Conservation (phyloP, 2,329 filamentous ascomycete genomes). For the Claviceps quebecensis region DNA sequence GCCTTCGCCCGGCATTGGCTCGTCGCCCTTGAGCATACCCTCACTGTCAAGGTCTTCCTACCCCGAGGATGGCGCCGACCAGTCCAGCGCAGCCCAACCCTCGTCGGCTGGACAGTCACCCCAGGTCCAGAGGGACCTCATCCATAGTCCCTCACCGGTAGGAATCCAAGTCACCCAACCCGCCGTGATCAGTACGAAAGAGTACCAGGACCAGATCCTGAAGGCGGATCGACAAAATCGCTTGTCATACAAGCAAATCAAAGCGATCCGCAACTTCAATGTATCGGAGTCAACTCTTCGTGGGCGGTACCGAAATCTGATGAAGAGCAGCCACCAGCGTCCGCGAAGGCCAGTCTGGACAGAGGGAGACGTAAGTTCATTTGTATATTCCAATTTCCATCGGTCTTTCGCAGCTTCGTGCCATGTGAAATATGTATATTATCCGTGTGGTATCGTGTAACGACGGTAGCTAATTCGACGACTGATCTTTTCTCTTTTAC, state of each 20-base stretch:
- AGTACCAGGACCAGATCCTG: slow-evolving; percentile 29
- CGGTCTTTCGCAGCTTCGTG: too few species aligned
- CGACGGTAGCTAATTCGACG: slow-evolving; percentile 7
- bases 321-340: slow-evolving; percentile 46
- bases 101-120: too few species aligned
- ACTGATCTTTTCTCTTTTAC: background rate
- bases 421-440: too few species aligned
- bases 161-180: too few species aligned
- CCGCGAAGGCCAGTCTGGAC: slow-evolving; percentile 54
- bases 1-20: too few species aligned
- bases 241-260: slow-evolving; percentile 53
- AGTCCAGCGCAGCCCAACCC: too few species aligned
- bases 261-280: slow-evolving; percentile 34
- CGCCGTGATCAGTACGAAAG: background rate
- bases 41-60: too few species aligned
- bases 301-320: slow-evolving; percentile 51
- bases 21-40: too few species aligned
- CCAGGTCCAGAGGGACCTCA: too few species aligned
- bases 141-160: too few species aligned
- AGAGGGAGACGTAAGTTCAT: slow-evolving; percentile 42
- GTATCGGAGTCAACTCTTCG: slow-evolving; percentile 62
- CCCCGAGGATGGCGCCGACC: too few species aligned
- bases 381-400: background rate
- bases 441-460: too few species aligned
- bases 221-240: slow-evolving; percentile 39